A percentile compares a stretch with the other conserved stretches of the same genome.
Evolutionary conservation across 805 yeast species (phyloP).

Genomic region (Ogataea zsoltii): DNA sequence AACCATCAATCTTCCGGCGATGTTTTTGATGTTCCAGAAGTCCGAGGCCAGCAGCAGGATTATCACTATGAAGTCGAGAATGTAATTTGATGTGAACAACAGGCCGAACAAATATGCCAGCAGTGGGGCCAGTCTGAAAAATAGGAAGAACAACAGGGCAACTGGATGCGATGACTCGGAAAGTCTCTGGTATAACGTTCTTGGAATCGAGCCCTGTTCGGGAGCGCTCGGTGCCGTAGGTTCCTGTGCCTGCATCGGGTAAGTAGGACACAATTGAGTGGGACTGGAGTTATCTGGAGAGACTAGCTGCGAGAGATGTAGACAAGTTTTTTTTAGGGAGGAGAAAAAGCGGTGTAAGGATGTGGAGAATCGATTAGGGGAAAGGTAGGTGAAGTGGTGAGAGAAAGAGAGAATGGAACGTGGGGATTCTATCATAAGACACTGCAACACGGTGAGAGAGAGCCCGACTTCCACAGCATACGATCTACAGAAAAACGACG

Average conservation of each 20-base stretch:
- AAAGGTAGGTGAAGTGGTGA: too few species aligned
- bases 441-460: too few species aligned
- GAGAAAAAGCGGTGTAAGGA: too few species aligned
- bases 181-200: constrained; percentile 46
- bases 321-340: background rate
- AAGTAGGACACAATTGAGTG: background rate
- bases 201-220: constrained; percentile 16
- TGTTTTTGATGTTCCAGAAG: constrained; percentile 91
- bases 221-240: constrained; percentile 1
- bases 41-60: constrained; percentile 81
- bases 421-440: too few species aligned
- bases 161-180: constrained; percentile 80
- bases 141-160: constrained; percentile 66
- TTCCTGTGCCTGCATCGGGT: constrained; percentile 5
- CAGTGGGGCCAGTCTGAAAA: constrained; percentile 63
- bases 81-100: constrained; percentile 63
- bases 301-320: background rate
- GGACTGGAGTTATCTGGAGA: too few species aligned
- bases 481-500: too few species aligned
- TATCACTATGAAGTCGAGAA: constrained; percentile 75
- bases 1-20: constrained; percentile 84
- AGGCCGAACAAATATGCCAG: constrained; percentile 70
- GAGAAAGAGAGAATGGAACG: too few species aligned
- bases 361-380: background rate
- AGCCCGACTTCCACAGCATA: too few species aligned